Base-by-base conservation (phyloP, 2,329 filamentous ascomycete species). In the Epichloe gansuensis region DNA sequence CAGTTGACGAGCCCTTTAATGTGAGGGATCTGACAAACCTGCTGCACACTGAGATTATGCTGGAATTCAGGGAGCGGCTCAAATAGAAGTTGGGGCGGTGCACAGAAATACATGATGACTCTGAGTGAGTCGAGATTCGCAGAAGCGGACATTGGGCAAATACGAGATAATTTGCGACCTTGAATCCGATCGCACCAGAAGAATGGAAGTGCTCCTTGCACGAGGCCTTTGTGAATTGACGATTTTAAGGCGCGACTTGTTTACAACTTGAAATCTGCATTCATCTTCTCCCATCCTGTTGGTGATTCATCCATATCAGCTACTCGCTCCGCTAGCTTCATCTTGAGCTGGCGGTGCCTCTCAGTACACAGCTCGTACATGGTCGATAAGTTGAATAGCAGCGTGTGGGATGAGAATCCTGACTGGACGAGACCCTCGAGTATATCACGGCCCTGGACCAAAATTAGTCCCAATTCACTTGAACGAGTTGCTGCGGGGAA, bases 301-400 rank as follows among this genome's bases (percentile, higher is more conserved):
- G 74, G 66, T 1, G 73, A 75, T 15, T 77, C 73, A 42, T 77
- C 75, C 59, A 79, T 73, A 1, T 66, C 70, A 1, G 87, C 84
- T 17, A 93, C 74, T 49, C 75, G 78, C 60, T 89, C 85, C 2
- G 85, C 82, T 17, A 97, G 72, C 27, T 71, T 73, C 34, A 78
- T 67, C 73, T 97, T 97, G 59, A 85, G 68, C 12, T 76, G 76
- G 47, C 79, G 74, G 42, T 87, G 80, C 55, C 79, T 77, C 60
- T 97, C 90, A 0, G 87, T 90, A 64, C 87, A 93, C 7, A 97
- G 75, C 68, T 97, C 93, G 64, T 95, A 97, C 60, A 95, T 80
- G 0, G 91, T 97, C 11, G 84, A 82, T 12, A 98, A 68, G 64
- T 97, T 97, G 69, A 96, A 95, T 0, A 94, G 78, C 2, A 95